Conservation (phyloP, 768 basidiomycete species). For the Lentinula boryana region DNA sequence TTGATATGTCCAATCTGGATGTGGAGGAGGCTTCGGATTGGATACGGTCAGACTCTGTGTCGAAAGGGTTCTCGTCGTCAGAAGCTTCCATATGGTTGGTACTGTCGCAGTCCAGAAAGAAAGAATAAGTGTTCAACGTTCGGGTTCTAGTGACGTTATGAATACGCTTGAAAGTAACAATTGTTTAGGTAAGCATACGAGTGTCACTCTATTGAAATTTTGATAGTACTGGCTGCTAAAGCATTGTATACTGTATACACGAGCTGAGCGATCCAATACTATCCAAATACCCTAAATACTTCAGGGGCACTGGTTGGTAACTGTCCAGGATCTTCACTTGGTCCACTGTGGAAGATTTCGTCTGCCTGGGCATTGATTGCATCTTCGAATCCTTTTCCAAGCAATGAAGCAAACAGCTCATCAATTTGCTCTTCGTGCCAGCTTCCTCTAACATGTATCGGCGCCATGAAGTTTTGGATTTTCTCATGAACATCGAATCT, state of each 20-base stretch:
- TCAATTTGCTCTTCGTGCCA: slow-evolving; percentile 99
- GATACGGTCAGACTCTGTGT: slow-evolving; percentile 34
- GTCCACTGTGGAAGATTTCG: slow-evolving; percentile 11
- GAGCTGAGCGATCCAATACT: slow-evolving; percentile 10
- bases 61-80: slow-evolving; percentile 68
- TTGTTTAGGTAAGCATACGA: not conserved
- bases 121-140: not conserved
- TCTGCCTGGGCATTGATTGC: slow-evolving; percentile 20
- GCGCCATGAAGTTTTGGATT: slow-evolving; percentile 95
- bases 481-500: slow-evolving; percentile 96
- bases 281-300: slow-evolving; percentile 61
- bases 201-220: no score
- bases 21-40: slow-evolving; percentile 50
- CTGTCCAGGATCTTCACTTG: slow-evolving; percentile 11
- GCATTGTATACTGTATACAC: no score
- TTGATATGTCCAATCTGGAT: slow-evolving; percentile 49
- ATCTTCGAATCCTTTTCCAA: slow-evolving; percentile 67
- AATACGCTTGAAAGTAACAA: not conserved
- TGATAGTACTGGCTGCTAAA: no score
- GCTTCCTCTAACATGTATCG: slow-evolving; percentile 55
- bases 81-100: slow-evolving; percentile 36
- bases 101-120: not conserved
- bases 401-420: slow-evolving; percentile 83
- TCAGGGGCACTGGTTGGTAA: not conserved
- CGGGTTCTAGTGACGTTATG: not conserved